Percentiles rank a stretch among this genome's conserved stretches.
Conservation (phyloP, 2,329 filamentous ascomycete genomes). For the Ophiostoma sp. region DNA sequence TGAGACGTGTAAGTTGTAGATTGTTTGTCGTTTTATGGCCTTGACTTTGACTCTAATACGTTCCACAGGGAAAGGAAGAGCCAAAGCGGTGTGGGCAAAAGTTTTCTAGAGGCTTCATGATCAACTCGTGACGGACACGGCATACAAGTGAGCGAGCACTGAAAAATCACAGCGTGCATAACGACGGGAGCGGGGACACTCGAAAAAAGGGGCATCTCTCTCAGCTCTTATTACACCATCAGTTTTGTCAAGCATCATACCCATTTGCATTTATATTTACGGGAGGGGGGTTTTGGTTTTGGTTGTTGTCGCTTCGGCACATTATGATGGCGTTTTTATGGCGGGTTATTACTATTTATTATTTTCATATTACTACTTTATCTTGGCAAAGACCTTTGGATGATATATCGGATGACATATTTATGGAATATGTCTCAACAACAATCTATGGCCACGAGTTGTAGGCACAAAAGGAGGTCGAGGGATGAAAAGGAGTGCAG, state of each 20-base stretch:
- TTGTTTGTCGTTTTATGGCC: no score
- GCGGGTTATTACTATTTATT: not conserved
- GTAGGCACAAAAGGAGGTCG: not conserved
- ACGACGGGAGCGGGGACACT: not conserved
- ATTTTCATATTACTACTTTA: not conserved
- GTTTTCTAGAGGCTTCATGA: not conserved
- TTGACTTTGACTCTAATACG: not conserved
- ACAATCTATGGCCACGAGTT: not conserved
- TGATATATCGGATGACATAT: not conserved
- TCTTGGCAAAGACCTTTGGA: not conserved
- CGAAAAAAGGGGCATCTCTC: not conserved
- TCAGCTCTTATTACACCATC: not conserved
- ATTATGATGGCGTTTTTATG: conserved; percentile 4
- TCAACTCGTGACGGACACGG: not conserved
- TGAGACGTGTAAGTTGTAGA: conserved; percentile 4
- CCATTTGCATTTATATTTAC: conserved; percentile 26
- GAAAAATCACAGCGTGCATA: not conserved
- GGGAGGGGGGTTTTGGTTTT: not conserved
- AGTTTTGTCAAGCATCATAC: conserved; percentile 24
- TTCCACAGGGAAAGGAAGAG: conserved; percentile 15
- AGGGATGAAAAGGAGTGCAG: not conserved
- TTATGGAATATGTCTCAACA: not conserved
- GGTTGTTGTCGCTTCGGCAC: not conserved
- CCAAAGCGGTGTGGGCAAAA: not conserved
- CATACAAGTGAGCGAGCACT: not conserved